Conservation (phyloP, 768 basidiomycete genomes). For the Calocera viscosa region DNA sequence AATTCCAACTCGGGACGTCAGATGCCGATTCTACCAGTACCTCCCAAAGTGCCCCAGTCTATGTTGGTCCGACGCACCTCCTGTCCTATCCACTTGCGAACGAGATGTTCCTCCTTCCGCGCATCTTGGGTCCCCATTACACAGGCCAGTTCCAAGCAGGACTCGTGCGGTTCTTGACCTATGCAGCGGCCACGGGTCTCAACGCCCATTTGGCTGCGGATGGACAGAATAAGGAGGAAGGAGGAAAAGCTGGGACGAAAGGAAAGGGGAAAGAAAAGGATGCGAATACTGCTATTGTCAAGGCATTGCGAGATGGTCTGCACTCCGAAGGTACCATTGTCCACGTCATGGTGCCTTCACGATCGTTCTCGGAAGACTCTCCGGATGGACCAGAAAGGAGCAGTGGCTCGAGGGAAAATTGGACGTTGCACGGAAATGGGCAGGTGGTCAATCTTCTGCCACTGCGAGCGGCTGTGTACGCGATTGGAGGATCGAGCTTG, state of each 20-base stretch:
- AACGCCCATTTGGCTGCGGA: constrained; percentile 57
- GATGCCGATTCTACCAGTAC: constrained; percentile 28
- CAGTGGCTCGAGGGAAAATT: neutral
- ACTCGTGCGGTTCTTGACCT: constrained; percentile 65
- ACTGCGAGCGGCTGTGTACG: constrained; percentile 66
- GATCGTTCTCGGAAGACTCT: neutral
- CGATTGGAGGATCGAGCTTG: constrained; percentile 69
- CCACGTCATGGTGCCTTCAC: neutral
- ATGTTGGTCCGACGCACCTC: constrained; percentile 17
- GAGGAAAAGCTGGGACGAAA: constrained; percentile 10
- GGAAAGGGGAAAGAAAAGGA: constrained; percentile 14
- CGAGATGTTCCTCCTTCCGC: constrained; percentile 58
- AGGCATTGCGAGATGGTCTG: constrained; percentile 5
- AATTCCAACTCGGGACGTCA: neutral
- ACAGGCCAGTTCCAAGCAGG: constrained; percentile 61
- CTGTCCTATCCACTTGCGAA: constrained; percentile 28
- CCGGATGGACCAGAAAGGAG: constrained; percentile 11
- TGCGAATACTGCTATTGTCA: constrained; percentile 9
- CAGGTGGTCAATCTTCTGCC: constrained; percentile 47
- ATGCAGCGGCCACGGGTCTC: constrained; percentile 70
- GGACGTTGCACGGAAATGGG: constrained; percentile 37
- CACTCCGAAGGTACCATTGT: neutral
- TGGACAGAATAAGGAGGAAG: constrained; percentile 19
- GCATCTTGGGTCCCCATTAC: constrained; percentile 74
- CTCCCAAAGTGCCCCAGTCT: neutral